phyloP scores from a whole-genome alignment of 306 rosid species.

The Senna tora region DNA sequence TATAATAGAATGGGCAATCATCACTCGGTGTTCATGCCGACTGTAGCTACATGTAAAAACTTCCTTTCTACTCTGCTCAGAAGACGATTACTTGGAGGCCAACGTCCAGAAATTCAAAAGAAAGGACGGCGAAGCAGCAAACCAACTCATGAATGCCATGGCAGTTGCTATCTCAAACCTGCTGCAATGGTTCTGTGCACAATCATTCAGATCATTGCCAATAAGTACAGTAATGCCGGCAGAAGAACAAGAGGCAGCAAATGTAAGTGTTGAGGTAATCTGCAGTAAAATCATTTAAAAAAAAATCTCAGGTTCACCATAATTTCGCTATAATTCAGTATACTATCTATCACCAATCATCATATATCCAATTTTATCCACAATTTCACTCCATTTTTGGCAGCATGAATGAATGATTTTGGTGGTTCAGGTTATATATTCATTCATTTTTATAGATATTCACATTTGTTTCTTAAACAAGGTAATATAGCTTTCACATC shows the following conservation, averaged over 20 bases:
- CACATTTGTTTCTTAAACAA: background rate
- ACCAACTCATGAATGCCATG: slow-evolving; percentile 71
- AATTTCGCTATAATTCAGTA: background rate
- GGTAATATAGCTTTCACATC: background rate
- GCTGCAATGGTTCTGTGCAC: slow-evolving; percentile 55
- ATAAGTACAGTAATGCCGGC: slow-evolving; percentile 66
- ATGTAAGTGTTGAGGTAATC: slow-evolving; percentile 65
- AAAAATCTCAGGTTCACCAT: slow-evolving; percentile 16
- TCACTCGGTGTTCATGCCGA: slow-evolving; percentile 26
- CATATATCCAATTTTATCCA: background rate
- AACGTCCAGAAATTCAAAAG: slow-evolving; percentile 66
- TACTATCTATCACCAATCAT: background rate
- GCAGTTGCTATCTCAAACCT: slow-evolving; percentile 62
- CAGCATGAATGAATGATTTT: background rate
- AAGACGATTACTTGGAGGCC: slow-evolving; percentile 64
- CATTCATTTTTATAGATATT: background rate
- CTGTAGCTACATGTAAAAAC: background rate
- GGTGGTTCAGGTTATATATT: background rate
- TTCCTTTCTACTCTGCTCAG: slow-evolving; percentile 20
- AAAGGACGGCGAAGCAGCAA: slow-evolving; percentile 59
- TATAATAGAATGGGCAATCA: slow-evolving; percentile 28
- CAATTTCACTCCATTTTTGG: background rate
- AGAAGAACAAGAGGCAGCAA: slow-evolving; percentile 67
- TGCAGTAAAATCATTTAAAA: slow-evolving; percentile 37
- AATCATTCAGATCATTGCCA: slow-evolving; percentile 59